These are phyloP conservation scores for Austroboletus niveus DNA, from an alignment of 1,284 basidiomycete genomes.

Conservation along the genomic window DNA sequence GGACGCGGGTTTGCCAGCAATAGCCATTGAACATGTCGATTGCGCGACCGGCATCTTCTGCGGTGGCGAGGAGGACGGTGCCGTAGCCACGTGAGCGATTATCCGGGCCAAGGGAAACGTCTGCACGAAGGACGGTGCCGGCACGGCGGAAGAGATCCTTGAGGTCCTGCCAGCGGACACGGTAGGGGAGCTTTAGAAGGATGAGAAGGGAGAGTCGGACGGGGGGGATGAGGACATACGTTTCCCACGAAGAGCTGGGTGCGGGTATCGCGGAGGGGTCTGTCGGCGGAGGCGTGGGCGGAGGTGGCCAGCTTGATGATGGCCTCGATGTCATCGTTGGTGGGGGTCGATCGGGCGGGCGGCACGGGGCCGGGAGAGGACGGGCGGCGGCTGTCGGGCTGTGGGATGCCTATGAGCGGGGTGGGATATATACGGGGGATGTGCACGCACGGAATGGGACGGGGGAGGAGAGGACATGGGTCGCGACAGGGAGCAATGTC, in stretches of 20 bases:
- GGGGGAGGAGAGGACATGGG: constrained; percentile 7
- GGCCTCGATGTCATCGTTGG: constrained; percentile 78
- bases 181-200: constrained; percentile 75
- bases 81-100: constrained; percentile 92
- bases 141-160: constrained; percentile 96
- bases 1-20: constrained; percentile 86
- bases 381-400: background rate
- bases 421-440: constrained; percentile 10
- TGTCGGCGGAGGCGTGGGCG: constrained; percentile 44
- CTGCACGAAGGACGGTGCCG: constrained; percentile 92
- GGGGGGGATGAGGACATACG: constrained; percentile 45
- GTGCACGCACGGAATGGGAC: constrained; percentile 12
- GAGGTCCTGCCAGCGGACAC: constrained; percentile 98
- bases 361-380: constrained; percentile 10
- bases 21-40: constrained; percentile 91
- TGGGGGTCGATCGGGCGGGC: constrained; percentile 39
- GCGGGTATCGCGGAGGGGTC: constrained; percentile 70
- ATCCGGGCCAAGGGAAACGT: constrained; percentile 89
- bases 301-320: constrained; percentile 78
- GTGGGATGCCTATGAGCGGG: background rate
- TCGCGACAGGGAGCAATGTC: background rate
- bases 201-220: background rate
- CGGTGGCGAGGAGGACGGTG: constrained; percentile 86
- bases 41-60: constrained; percentile 88
- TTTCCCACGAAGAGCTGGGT: constrained; percentile 92